Conservation (phyloP, 129 eudicot genomes). For the Artemisia argyi region DNA sequence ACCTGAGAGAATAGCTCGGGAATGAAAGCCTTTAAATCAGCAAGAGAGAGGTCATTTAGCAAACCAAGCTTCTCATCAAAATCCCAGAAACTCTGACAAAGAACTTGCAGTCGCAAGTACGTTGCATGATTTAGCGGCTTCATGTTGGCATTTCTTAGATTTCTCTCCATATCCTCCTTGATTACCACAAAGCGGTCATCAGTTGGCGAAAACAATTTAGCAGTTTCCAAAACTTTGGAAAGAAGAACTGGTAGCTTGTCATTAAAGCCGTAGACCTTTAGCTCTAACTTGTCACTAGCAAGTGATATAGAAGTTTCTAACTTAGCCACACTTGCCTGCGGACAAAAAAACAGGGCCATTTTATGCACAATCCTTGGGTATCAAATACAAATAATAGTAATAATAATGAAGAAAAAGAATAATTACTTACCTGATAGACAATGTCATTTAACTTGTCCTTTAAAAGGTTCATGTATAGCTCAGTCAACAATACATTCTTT, state of each 20-base stretch:
- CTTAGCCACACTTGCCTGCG: constrained; percentile 93
- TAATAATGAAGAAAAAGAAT: constrained; percentile 2
- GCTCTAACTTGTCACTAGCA: constrained; percentile 80
- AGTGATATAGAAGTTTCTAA: constrained; percentile 91
- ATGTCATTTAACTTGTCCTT: constrained; percentile 93
- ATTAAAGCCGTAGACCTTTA: constrained; percentile 91
- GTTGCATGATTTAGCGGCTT: constrained; percentile 82
- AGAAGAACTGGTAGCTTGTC: constrained; percentile 92
- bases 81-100: constrained; percentile 87
- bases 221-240: constrained; percentile 66
- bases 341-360: background rate
- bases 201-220: constrained; percentile 69
- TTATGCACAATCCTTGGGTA: constrained; percentile 6
- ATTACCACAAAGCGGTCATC: constrained; percentile 93
- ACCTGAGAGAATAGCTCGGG: constrained; percentile 90
- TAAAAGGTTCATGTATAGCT: constrained; percentile 69
- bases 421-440: constrained; percentile 71
- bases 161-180: constrained; percentile 88
- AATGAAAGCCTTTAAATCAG: constrained; percentile 68
- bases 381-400: constrained; percentile 16
- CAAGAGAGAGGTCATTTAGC: constrained; percentile 57
- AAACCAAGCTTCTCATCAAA: constrained; percentile 74
- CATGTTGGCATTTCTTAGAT: constrained; percentile 85
- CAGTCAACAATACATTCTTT: constrained; percentile 72
- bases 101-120: constrained; percentile 81